Conservation (phyloP, 345 rosid genomes). For the Populus euphratica region DNA sequence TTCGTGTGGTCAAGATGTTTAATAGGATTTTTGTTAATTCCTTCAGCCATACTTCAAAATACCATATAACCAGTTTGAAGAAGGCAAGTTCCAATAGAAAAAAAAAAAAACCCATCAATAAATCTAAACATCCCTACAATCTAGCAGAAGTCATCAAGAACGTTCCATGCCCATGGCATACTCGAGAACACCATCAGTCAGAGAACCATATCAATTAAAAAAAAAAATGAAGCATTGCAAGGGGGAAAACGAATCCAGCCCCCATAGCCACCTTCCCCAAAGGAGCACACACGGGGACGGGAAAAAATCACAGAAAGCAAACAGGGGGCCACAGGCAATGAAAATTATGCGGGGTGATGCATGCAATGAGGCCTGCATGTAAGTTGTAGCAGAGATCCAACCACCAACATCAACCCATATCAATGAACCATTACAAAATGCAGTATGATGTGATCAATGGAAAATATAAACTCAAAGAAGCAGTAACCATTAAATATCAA, state of each 20-base stretch:
- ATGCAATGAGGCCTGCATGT: neutral
- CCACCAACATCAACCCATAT: neutral
- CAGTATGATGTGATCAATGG: neutral
- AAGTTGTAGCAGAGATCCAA: neutral
- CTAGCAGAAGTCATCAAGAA: neutral
- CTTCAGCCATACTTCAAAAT: no score
- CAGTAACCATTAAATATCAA: neutral
- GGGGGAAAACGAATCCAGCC: neutral
- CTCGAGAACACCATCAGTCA: neutral
- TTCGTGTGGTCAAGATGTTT: no score
- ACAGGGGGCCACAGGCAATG: neutral
- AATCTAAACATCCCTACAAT: no score
- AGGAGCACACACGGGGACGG: neutral
- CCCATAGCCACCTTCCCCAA: neutral
- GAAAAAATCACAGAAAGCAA: neutral
- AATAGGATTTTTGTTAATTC: no score
- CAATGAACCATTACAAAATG: neutral
- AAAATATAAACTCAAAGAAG: neutral
- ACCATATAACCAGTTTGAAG: neutral
- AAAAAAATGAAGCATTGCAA: neutral
- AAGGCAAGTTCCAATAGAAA: neutral
- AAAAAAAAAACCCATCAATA: no score
- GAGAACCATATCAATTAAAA: neutral
- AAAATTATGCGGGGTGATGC: neutral
- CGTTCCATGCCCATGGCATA: no score